Evolutionary conservation across 2,329 filamentous ascomycete genomes (phyloP).

Genomic region (Epichloe bromicola): DNA sequence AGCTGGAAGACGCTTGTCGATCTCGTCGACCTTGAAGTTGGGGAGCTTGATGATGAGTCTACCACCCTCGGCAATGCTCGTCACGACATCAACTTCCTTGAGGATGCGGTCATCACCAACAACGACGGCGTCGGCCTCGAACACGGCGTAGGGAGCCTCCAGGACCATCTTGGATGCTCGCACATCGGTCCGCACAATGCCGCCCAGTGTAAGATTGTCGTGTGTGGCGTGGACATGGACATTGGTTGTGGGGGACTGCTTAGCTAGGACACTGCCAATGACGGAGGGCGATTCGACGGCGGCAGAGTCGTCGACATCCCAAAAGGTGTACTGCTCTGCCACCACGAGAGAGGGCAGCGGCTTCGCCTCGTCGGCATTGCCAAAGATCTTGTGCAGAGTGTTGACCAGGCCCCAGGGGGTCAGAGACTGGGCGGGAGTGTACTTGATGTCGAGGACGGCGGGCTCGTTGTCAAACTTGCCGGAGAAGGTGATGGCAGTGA

Average conservation of each 20-base stretch:
- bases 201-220: conserved; percentile 59
- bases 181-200: conserved; percentile 71
- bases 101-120: conserved; percentile 72
- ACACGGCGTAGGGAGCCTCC: conserved; percentile 69
- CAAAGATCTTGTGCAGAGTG: conserved; percentile 35
- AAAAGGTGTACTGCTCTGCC: conserved; percentile 82
- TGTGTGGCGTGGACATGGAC: conserved; percentile 48
- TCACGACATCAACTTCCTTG: conserved; percentile 61
- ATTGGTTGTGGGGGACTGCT: conserved; percentile 55
- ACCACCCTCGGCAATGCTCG: conserved; percentile 55
- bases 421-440: conserved; percentile 52
- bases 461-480: conserved; percentile 50
- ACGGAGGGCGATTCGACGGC: conserved; percentile 51
- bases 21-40: conserved; percentile 72
- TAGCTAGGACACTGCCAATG: conserved; percentile 49
- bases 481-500: conserved; percentile 73
- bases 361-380: conserved; percentile 40
- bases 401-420: conserved; percentile 41
- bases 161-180: conserved; percentile 71
- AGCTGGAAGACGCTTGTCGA: conserved; percentile 73
- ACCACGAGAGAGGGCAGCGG: conserved; percentile 33
- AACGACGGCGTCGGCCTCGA: conserved; percentile 65
- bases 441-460: conserved; percentile 74
- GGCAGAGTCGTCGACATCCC: conserved; percentile 70
- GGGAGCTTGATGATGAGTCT: conserved; percentile 65